Percentiles rank a stretch among this genome's conserved stretches.
phyloP scores from a whole-genome alignment of 2,329 filamentous ascomycete species.

The Talaromyces piceae region DNA sequence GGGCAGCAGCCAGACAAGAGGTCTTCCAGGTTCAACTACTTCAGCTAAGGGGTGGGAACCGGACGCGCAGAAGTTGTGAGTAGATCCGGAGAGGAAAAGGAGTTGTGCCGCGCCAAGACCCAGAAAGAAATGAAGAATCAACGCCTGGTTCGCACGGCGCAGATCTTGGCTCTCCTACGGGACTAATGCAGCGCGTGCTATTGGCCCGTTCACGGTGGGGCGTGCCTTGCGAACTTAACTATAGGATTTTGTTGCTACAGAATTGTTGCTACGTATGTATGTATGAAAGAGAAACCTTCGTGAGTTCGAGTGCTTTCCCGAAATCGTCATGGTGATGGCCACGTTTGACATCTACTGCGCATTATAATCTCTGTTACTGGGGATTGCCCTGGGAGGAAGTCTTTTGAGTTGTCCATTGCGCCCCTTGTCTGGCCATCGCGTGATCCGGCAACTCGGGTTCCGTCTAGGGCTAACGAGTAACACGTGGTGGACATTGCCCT shows the following conservation, averaged over 20 bases:
- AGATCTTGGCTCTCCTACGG: not conserved
- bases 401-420: not conserved
- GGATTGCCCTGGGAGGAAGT: not conserved
- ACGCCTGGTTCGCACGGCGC: not conserved
- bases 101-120: slow-evolving; percentile 7
- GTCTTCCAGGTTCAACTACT: not conserved
- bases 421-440: not conserved
- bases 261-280: not conserved
- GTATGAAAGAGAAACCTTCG: no score
- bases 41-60: not conserved
- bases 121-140: not conserved
- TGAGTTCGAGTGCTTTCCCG: no score
- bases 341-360: no score
- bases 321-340: no score
- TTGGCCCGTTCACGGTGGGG: not conserved
- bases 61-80: not conserved
- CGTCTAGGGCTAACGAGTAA: not conserved
- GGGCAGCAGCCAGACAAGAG: not conserved
- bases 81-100: slow-evolving; percentile 10
- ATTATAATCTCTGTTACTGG: not conserved
- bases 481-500: slow-evolving; percentile 5
- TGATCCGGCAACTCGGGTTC: slow-evolving; percentile 4
- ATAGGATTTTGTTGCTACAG: not conserved
- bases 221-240: not conserved
- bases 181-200: not conserved